Conservation (phyloP, 2,329 filamentous ascomycete genomes). For the Magnaporthiopsis rhizophila region DNA sequence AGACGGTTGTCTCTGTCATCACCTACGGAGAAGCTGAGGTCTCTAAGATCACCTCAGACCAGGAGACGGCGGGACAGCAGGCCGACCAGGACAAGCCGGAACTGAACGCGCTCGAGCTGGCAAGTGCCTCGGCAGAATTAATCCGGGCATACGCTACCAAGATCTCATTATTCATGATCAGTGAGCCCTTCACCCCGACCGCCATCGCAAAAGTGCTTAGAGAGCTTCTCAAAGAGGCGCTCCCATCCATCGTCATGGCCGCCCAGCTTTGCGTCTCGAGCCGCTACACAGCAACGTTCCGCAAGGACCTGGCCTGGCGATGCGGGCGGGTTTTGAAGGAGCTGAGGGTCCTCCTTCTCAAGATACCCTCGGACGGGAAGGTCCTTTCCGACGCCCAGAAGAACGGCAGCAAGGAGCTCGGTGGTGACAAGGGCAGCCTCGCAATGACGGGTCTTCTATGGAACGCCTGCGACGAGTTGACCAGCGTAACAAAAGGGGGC, state of each 20-base stretch:
- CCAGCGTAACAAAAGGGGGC: constrained; percentile 55
- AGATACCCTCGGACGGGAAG: constrained; percentile 53
- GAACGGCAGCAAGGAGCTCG: constrained; percentile 27
- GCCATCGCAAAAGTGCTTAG: constrained; percentile 64
- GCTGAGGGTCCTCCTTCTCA: constrained; percentile 49
- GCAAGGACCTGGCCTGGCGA: constrained; percentile 53
- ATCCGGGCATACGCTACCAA: constrained; percentile 82
- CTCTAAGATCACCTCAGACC: constrained; percentile 27
- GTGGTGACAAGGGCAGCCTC: constrained; percentile 42
- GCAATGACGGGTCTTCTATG: constrained; percentile 71
- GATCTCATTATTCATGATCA: constrained; percentile 77
- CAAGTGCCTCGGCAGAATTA: constrained; percentile 63
- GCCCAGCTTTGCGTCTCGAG: constrained; percentile 55
- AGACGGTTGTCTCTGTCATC: constrained; percentile 29
- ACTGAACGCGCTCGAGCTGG: constrained; percentile 55
- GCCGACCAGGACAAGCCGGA: constrained; percentile 12
- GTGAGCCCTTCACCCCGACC: constrained; percentile 74
- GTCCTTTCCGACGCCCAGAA: constrained; percentile 38
- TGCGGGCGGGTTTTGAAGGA: constrained; percentile 55
- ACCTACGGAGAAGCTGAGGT: constrained; percentile 34
- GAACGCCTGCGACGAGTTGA: constrained; percentile 71
- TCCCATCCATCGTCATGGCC: constrained; percentile 66
- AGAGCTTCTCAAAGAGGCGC: constrained; percentile 63
- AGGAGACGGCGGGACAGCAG: constrained; percentile 11
- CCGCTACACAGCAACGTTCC: constrained; percentile 55